Evolutionary conservation across 208 protist species (phyloP), one percentile per base, ranked within the genome.

Genomic region (Leishmania guyanensis): DNA sequence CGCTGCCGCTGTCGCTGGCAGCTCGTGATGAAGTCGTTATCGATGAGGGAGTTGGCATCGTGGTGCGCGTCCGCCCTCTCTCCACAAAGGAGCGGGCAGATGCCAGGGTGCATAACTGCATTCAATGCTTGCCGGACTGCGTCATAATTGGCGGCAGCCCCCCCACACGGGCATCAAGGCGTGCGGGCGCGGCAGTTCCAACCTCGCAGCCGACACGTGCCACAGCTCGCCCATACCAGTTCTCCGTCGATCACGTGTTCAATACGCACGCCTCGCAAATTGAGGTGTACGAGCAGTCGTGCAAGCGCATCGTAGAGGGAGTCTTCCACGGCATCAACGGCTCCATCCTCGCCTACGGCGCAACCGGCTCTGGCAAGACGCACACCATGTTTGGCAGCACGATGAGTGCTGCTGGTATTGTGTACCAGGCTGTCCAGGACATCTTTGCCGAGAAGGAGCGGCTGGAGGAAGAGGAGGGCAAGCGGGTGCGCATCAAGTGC

Each of bases 361-460:
- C 94, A 22, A 98, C 95, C 10, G 93, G 92, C 33, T 90, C 91
- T 17, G 95, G 95, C 51, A 98, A 98, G 78, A 98, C 95, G 60
- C 91, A 96, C 88, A 97, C 91, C 46, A 98, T 98, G 95, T 95
- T 98, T 84, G 95, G 95, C 81, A 87, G 64, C 84, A 86, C 66
- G n/a, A 88, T 93, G 82, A 94, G 91, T 70, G 87, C 85, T 14
- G 92, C 89, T 20, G 95, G 95, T 29, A 90, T 98, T 5, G 88
- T 98, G 43, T 95, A 94, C 39, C 92, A 95, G 75, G 89, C 91
- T 0, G 86, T 96, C 73, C 90, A 91, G 48, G 93, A 97, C 74
- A 93, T 98, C 78, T 94, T 96, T 48, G 87, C 91, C 0, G 86
- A 90, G 69, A 94, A 93, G 86, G 80, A 82, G 20, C 87, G 87